phyloP scores from a whole-genome alignment of 164 flowering plant species.

The Echeveria elegans region DNA sequence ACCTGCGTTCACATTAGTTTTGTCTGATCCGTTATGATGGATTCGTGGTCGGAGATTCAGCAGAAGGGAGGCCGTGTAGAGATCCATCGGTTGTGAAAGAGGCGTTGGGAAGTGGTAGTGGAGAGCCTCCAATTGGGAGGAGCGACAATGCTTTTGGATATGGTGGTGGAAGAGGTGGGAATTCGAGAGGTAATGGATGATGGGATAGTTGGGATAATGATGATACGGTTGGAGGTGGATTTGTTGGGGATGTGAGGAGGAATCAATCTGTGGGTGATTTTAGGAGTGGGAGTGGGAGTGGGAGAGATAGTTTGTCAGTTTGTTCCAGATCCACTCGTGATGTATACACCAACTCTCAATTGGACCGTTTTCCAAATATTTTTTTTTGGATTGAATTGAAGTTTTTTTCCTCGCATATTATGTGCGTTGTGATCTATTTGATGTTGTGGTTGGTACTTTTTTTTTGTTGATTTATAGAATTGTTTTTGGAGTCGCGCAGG shows the following conservation, averaged over 20 bases:
- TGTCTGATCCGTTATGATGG: conserved; percentile 22
- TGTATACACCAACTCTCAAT: conserved; percentile 52
- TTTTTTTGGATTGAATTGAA: too few species aligned
- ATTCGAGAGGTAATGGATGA: background rate
- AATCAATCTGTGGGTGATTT: conserved; percentile 12
- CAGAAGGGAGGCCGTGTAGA: background rate
- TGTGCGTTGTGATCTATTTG: too few species aligned
- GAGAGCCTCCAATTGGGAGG: background rate
- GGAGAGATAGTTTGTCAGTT: conserved; percentile 28
- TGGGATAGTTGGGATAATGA: conserved; percentile 20
- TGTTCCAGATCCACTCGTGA: conserved; percentile 68
- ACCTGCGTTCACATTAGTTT: too few species aligned
- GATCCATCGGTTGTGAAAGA: background rate
- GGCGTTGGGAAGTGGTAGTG: background rate
- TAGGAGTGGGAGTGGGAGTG: conserved; percentile 33
- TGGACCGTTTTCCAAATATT: too few species aligned
- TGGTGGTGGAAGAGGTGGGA: too few species aligned
- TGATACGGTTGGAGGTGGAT: conserved; percentile 23
- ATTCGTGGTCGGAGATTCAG: conserved; percentile 72
- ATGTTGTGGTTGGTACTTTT: too few species aligned
- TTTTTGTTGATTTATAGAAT: too few species aligned
- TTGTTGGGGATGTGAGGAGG: background rate
- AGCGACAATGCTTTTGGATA: background rate
- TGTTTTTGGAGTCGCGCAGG: too few species aligned
- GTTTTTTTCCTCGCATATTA: too few species aligned